These are phyloP conservation scores for Alternaria angustiovoidea DNA, from an alignment of 2,329 filamentous ascomycete species.

Conservation along the genomic window DNA sequence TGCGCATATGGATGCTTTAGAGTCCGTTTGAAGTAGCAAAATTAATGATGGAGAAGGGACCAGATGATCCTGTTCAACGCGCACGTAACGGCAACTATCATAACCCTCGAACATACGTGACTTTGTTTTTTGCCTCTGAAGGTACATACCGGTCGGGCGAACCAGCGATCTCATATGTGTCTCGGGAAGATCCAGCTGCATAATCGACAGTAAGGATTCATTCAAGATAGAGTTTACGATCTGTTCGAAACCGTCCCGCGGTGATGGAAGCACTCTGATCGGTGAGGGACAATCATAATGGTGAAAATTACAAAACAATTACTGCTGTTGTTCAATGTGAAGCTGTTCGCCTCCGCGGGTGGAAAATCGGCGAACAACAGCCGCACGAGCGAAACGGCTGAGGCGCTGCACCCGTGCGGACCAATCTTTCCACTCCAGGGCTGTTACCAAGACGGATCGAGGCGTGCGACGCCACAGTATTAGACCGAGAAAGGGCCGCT, in stretches of 20 bases:
- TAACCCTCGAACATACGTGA: neutral
- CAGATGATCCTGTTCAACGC: neutral
- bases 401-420: conserved; percentile 2
- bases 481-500: neutral
- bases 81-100: neutral
- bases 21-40: neutral
- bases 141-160: neutral
- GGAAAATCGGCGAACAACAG: neutral
- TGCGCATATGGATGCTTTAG: neutral
- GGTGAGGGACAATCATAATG: neutral
- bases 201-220: neutral
- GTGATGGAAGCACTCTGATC: neutral
- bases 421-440: neutral
- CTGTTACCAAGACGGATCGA: neutral
- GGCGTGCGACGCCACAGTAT: conserved; percentile 1
- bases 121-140: neutral
- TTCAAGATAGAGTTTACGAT: neutral
- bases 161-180: neutral
- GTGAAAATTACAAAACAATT: conserved; percentile 1
- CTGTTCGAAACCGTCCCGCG: neutral
- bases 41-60: neutral
- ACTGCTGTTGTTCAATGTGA: neutral
- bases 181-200: neutral
- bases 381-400: conserved; percentile 3
- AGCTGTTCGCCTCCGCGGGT: neutral